Percentiles rank a stretch among this genome's conserved stretches.
Conservation (phyloP, 2,329 filamentous ascomycete genomes). For the Aspergillus eucalypticola region DNA sequence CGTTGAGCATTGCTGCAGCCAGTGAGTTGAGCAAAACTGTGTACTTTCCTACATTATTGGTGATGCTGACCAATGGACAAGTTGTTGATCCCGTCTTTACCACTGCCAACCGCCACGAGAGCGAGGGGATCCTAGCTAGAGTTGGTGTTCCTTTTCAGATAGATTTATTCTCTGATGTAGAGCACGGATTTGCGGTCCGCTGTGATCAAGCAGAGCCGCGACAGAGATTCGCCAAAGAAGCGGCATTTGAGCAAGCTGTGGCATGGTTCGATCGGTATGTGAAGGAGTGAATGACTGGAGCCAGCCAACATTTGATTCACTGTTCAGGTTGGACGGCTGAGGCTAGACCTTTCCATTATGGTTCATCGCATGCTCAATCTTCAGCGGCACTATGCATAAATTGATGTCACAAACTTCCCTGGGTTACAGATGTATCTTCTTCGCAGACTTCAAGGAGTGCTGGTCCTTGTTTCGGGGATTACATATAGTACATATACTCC, state of each 20-base stretch:
- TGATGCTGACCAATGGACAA: not conserved
- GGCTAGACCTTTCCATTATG: too few relatives aligned
- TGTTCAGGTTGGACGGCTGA: too few relatives aligned
- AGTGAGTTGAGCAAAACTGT: not conserved
- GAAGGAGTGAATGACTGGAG: not conserved
- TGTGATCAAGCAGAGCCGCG: constrained; percentile 58
- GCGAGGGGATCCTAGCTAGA: constrained; percentile 58
- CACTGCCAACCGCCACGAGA: constrained; percentile 58
- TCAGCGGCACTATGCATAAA: too few relatives aligned
- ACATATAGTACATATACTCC: too few relatives aligned
- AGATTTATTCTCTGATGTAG: constrained; percentile 66
- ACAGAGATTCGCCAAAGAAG: constrained; percentile 62
- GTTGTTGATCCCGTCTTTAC: constrained; percentile 64
- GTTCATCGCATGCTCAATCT: too few relatives aligned
- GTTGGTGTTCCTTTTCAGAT: constrained; percentile 66
- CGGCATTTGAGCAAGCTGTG: constrained; percentile 1
- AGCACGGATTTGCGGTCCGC: constrained; percentile 72
- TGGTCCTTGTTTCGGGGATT: too few relatives aligned
- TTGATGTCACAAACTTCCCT: too few relatives aligned
- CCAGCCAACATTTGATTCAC: too few relatives aligned
- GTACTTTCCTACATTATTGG: not conserved
- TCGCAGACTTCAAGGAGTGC: too few relatives aligned
- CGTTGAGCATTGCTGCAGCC: constrained; percentile 25
- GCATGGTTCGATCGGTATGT: constrained; percentile 6
- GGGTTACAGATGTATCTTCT: too few relatives aligned